Percentiles rank a stretch among this genome's conserved stretches.
phyloP scores from a whole-genome alignment of 169 alveolate genomes.

The Plasmodium falciparum region DNA sequence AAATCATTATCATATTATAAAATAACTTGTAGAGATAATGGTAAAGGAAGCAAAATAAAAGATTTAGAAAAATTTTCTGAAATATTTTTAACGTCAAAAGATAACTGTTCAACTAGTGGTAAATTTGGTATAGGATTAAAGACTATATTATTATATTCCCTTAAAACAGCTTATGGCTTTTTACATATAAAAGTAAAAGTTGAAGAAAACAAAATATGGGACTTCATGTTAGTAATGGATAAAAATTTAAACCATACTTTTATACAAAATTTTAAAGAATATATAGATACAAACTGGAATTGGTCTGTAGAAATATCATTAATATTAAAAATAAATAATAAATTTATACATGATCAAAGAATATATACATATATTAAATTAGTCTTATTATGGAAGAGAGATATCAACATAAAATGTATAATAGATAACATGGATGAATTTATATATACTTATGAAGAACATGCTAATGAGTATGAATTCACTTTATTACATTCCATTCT shows the following conservation, averaged over 20 bases:
- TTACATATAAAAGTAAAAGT: constrained; percentile 70
- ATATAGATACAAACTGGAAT: constrained; percentile 50
- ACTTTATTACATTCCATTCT: constrained; percentile 11
- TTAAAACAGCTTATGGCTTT: constrained; percentile 77
- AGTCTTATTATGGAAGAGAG: constrained; percentile 70
- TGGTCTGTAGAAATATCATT: constrained; percentile 77
- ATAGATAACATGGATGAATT: constrained; percentile 18
- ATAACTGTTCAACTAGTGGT: constrained; percentile 57
- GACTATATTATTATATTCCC: constrained; percentile 60
- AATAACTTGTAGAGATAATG: constrained; percentile 77
- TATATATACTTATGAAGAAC: constrained; percentile 18
- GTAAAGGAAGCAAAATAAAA: constrained; percentile 58
- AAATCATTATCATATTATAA: constrained; percentile 53
- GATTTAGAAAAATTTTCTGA: constrained; percentile 75
- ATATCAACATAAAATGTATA: constrained; percentile 37
- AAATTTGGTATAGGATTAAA: constrained; percentile 76
- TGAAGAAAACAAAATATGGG: constrained; percentile 74
- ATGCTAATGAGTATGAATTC: constrained; percentile 8
- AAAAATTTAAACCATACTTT: constrained; percentile 74
- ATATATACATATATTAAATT: constrained; percentile 54
- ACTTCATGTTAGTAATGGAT: constrained; percentile 71
- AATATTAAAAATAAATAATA: constrained; percentile 53
- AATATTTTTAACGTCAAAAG: constrained; percentile 76
- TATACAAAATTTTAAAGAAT: constrained; percentile 74
- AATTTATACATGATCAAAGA: constrained; percentile 41